Evolutionary conservation across 2,329 filamentous ascomycete species (phyloP), one percentile per base, ranked within the genome.

Genomic region (Aspergillus intermedius): DNA sequence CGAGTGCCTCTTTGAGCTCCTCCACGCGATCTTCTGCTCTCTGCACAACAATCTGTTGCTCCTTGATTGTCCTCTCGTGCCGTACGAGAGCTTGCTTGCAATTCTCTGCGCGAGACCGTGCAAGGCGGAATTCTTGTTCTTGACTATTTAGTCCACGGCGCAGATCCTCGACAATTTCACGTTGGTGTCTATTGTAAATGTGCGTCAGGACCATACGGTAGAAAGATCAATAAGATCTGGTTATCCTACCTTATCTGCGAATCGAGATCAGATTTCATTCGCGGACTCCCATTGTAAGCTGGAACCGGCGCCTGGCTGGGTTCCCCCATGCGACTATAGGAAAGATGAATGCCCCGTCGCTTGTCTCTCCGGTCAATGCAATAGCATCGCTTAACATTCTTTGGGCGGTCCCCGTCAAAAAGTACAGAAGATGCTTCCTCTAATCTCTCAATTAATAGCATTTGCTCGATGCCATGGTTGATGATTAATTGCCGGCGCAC

Each of bases 401-500:
- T 76, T 1, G 84, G 82, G n/a, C 73, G 74, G 37, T 71, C 71
- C 19, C 74, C 76, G 46, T 77, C 75, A 51, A 86, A 81, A 78
- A 95, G 87, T 42, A 87, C 78, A 3, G 76, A 71, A 40, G 84
- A 76, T 1, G 85, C 93, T 48, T 88, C 79, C 1, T 76, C 67
- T 23, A 87, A 76, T 25, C 84, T 75, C 48, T 83, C 75, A 47
- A 96, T 82, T 1, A 98, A 75, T 5, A 95, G 80, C 6, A 85
- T 82, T 65, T 96, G 91, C 53, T 98, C 93, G 46, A 96, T 88
- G 5, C 74, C 71, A 57, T 89, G 79, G 53, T 84, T 85, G 64
- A 97, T 93, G 60, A 98, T 85, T 42, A 97, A 74, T 50, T 90
- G 84, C 52, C 89, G 86, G 44, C 83, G 83, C 17, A 96, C 84